Evolutionary conservation across 1,284 basidiomycete genomes (phyloP).

Genomic region (Stereum hirsutum): DNA sequence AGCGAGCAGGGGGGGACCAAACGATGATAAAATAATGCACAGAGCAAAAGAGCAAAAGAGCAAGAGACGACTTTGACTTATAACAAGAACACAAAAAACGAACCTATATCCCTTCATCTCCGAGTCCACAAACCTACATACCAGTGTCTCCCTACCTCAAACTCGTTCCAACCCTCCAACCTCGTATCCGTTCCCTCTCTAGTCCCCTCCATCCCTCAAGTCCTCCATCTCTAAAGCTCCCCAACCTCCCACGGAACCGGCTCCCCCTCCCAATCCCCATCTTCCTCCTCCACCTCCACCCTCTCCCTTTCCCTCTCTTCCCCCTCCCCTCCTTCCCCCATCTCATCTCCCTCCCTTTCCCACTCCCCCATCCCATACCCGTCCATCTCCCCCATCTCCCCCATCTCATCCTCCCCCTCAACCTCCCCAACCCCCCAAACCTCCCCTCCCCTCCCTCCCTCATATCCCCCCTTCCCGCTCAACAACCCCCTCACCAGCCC

Average conservation of each 20-base stretch:
- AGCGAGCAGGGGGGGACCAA: too few relatives aligned
- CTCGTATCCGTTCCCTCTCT: background rate
- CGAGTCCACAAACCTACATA: too few relatives aligned
- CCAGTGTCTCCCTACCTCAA: too few relatives aligned
- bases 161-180: too few relatives aligned
- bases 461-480: slow-evolving; percentile 50
- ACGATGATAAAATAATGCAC: too few relatives aligned
- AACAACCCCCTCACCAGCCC: slow-evolving; percentile 48
- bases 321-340: slow-evolving; percentile 54
- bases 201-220: background rate
- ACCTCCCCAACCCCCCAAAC: slow-evolving; percentile 73
- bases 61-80: background rate
- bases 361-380: slow-evolving; percentile 47
- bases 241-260: slow-evolving; percentile 71
- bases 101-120: too few relatives aligned
- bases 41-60: background rate
- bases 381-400: slow-evolving; percentile 38
- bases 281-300: slow-evolving; percentile 28
- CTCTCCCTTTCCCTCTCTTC: slow-evolving; percentile 72
- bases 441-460: slow-evolving; percentile 54
- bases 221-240: slow-evolving; percentile 38
- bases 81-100: background rate
- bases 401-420: too few relatives aligned
- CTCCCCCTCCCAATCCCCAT: slow-evolving; percentile 78
- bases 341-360: slow-evolving; percentile 50